These are phyloP conservation scores for Symbiodinium natans DNA, from an alignment of 73 alveolate genomes.

Conservation along the genomic window DNA sequence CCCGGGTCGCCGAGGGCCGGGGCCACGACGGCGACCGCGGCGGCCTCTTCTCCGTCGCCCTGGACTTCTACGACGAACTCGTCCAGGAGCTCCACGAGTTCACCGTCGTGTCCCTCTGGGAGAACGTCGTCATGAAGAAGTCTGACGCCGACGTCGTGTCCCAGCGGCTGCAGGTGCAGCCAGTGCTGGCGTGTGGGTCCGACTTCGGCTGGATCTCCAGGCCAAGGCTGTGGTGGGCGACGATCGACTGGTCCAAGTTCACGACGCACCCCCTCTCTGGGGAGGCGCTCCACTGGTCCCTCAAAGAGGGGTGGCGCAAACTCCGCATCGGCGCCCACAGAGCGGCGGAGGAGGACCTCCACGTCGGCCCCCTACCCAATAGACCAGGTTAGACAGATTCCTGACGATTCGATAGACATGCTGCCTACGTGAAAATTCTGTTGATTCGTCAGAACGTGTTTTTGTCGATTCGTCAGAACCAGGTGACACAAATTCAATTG, in stretches of 20 bases:
- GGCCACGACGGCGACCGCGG: not conserved
- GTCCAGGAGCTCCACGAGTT: not conserved
- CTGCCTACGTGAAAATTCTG: no score
- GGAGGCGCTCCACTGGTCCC: not conserved
- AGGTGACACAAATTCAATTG: no score
- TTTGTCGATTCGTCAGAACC: no score
- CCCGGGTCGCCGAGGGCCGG: not conserved
- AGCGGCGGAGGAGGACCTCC: no score
- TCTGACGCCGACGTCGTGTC: not conserved
- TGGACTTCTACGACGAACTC: not conserved
- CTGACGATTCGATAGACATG: no score
- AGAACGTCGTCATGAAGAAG: not conserved
- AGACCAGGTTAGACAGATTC: no score
- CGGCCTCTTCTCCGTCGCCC: not conserved
- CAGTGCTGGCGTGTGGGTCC: not conserved
- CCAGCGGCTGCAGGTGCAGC: not conserved
- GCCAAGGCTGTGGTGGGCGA: not conserved
- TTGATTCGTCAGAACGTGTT: no score
- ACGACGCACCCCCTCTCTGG: not conserved
- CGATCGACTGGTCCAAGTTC: not conserved
- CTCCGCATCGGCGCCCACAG: not conserved
- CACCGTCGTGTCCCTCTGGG: not conserved
- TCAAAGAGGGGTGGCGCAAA: not conserved
- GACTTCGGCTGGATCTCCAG: not conserved
- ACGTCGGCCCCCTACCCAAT: not conserved